phyloP scores from a whole-genome alignment of 345 rosid species.

The Pugionium dolabratum region DNA sequence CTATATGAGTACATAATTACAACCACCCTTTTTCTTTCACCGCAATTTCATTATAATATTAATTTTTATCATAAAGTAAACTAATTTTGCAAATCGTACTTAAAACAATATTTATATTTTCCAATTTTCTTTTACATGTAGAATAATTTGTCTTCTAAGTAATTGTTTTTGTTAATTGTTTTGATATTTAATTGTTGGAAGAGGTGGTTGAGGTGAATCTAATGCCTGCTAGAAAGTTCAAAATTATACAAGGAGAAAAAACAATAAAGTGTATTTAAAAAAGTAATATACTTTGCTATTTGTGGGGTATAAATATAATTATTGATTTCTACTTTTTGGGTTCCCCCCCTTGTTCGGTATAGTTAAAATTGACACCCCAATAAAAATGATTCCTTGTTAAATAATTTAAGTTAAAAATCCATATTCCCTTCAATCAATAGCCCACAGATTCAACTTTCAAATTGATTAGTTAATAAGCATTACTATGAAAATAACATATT shows the following conservation, averaged over 20 bases:
- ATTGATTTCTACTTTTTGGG: constrained; percentile 39
- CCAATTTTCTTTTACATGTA: not conserved
- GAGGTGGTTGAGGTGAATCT: constrained; percentile 39
- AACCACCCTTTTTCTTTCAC: constrained; percentile 15
- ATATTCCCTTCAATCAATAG: constrained; percentile 23
- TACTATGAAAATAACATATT: not conserved
- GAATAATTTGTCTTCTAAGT: not conserved
- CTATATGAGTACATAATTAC: constrained; percentile 28
- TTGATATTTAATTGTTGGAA: not conserved
- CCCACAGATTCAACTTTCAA: constrained; percentile 25
- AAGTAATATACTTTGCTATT: constrained; percentile 37
- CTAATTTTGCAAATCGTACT: not conserved
- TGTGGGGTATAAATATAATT: constrained; percentile 43
- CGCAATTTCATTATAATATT: not conserved
- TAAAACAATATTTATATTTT: not conserved
- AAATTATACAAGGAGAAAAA: constrained; percentile 27
- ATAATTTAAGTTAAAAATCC: constrained; percentile 13
- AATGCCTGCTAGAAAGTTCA: constrained; percentile 39
- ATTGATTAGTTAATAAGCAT: constrained; percentile 10
- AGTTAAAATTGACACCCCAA: constrained; percentile 27
- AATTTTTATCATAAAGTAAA: not conserved
- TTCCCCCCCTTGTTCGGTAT: constrained; percentile 12
- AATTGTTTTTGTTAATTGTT: not conserved
- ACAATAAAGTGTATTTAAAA: constrained; percentile 30
- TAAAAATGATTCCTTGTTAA: constrained; percentile 26